Evolutionary conservation across 2,329 filamentous ascomycete genomes (phyloP).

Genomic region (Cylindrodendrum hubeiense): DNA sequence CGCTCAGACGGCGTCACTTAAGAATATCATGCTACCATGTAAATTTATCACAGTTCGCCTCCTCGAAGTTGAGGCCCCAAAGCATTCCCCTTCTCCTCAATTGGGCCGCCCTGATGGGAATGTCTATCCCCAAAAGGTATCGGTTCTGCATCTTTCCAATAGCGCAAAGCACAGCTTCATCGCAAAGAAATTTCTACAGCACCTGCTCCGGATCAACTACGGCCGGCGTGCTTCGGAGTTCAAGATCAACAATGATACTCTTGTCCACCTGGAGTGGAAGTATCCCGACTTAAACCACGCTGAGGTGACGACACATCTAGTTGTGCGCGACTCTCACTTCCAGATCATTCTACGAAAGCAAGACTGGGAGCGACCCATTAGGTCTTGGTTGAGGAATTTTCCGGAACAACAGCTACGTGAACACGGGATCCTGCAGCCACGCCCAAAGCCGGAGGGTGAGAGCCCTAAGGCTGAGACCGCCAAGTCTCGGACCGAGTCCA

Average conservation of each 20-base stretch:
- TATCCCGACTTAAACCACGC: constrained; percentile 5
- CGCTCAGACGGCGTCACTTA: background rate
- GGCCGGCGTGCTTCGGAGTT: background rate
- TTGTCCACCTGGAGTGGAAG: constrained; percentile 20
- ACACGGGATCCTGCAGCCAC: background rate
- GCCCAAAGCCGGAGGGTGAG: background rate
- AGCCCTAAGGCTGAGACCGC: background rate
- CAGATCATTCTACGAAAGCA: constrained; percentile 28
- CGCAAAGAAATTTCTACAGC: background rate
- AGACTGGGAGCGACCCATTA: constrained; percentile 28
- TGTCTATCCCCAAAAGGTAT: background rate
- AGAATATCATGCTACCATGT: background rate
- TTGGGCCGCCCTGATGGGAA: background rate
- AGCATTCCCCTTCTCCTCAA: background rate
- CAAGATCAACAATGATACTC: constrained; percentile 14
- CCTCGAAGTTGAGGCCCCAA: background rate
- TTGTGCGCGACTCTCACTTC: constrained; percentile 20
- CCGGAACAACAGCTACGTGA: background rate
- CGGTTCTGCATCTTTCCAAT: constrained; percentile 15
- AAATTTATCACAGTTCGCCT: background rate
- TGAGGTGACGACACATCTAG: constrained; percentile 18
- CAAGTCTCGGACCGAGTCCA: background rate
- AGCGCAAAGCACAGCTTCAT: constrained; percentile 20
- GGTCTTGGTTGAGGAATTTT: background rate
- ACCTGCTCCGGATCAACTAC: background rate